Evolutionary conservation across 2,329 filamentous ascomycete species (phyloP).

Genomic region (Spiromastix sp.): DNA sequence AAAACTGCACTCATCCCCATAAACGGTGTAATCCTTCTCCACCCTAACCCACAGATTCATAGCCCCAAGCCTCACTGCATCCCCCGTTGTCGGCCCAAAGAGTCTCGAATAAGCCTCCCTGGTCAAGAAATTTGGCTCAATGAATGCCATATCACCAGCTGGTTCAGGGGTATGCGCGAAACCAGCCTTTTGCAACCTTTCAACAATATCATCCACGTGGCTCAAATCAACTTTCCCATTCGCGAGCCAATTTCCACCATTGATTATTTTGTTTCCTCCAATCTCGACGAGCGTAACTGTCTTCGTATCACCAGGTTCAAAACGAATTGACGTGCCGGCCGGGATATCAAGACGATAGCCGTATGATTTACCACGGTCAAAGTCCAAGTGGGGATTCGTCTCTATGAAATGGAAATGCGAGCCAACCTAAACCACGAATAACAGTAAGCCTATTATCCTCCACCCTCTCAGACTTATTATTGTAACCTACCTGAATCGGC

Average conservation of each 20-base stretch:
- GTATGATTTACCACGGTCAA: slow-evolving; percentile 73
- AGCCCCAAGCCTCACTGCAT: slow-evolving; percentile 67
- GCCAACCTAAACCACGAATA: slow-evolving; percentile 55
- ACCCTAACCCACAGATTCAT: slow-evolving; percentile 88
- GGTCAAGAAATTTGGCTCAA: slow-evolving; percentile 61
- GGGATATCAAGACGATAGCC: slow-evolving; percentile 83
- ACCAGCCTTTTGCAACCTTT: slow-evolving; percentile 57
- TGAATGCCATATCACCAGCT: slow-evolving; percentile 41
- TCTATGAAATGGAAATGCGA: slow-evolving; percentile 97
- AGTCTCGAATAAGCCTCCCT: slow-evolving; percentile 70
- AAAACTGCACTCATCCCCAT: slow-evolving; percentile 92
- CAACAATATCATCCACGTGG: slow-evolving; percentile 55
- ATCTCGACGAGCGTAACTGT: slow-evolving; percentile 87
- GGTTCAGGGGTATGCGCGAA: slow-evolving; percentile 71
- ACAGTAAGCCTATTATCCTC: too few species aligned
- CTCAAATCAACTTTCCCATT: slow-evolving; percentile 58
- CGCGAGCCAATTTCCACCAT: slow-evolving; percentile 73
- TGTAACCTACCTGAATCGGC: slow-evolving; percentile 64
- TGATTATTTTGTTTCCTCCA: slow-evolving; percentile 66
- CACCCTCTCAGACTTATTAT: too few species aligned
- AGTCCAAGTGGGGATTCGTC: slow-evolving; percentile 80
- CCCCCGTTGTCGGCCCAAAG: slow-evolving; percentile 88
- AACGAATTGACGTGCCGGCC: slow-evolving; percentile 82
- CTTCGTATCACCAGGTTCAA: slow-evolving; percentile 87
- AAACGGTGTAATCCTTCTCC: slow-evolving; percentile 71